These are phyloP conservation scores for Pseudogymnoascus sp. DNA, from an alignment of 2,329 filamentous ascomycete species.

Conservation along the genomic window DNA sequence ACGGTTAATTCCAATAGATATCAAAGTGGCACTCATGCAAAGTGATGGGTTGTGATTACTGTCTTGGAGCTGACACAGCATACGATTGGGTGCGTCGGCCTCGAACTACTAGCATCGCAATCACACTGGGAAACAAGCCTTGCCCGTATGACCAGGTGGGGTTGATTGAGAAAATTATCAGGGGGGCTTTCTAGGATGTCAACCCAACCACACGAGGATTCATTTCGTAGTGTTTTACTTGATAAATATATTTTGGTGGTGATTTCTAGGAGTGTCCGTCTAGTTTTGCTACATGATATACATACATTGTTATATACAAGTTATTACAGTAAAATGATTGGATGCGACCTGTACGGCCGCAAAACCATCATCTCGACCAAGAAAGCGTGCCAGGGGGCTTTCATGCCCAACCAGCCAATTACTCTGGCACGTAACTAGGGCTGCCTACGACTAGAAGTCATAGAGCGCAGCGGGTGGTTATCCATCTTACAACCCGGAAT, in stretches of 20 bases:
- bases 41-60: neutral
- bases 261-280: conserved; percentile 6
- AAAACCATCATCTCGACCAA: neutral
- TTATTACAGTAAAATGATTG: neutral
- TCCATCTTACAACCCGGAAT: neutral
- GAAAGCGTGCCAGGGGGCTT: neutral
- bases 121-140: conserved; percentile 2
- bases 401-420: neutral
- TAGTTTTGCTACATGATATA: conserved; percentile 5
- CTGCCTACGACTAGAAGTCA: neutral
- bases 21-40: conserved; percentile 4
- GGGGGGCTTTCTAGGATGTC: neutral
- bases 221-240: neutral
- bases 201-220: neutral
- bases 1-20: neutral
- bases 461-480: neutral
- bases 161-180: neutral
- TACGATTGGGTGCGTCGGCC: neutral
- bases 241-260: conserved; percentile 4
- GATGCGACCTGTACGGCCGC: neutral
- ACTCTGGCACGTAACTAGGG: neutral
- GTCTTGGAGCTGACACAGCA: conserved; percentile 1
- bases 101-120: neutral
- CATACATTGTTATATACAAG: conserved; percentile 3
- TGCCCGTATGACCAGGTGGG: conserved; percentile 2